Base-by-base conservation (phyloP, 495 filamentous ascomycete genomes). In the Xanthoparmelia taractica region DNA sequence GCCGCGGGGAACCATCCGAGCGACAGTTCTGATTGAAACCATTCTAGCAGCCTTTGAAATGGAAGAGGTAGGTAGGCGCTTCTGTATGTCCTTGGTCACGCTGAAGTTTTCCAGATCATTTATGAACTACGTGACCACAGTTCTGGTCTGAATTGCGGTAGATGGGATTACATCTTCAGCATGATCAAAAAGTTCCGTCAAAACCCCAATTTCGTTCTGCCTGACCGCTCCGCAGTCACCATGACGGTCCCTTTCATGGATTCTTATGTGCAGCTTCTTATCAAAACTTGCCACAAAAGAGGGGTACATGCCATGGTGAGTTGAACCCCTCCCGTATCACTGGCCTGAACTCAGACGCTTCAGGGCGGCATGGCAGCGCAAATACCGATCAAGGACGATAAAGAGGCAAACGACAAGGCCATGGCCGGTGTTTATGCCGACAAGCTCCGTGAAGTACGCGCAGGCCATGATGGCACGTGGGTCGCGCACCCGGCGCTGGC, bases 181-280 rank as follows among this genome's bases (percentile, higher is more conserved):
- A 90, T 94, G 72, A 99, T 99, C 82, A 99, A 99, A 83, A 96
- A 96, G 78, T 97, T 97, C 87, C 89, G 95, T 69, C 85, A 96
- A 67, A 92, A 96, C 80, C 79, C 89, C 65, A 85, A 86, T 73
- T 99, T 97, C 73, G 85, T 97, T 63, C 85, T 99, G 20, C 95
- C 94, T 13, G 95, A 99, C 71, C 90, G 94, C 55, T 85, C 85
- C 40, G 83, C 84, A 63, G 91, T 98, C 41, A 98, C 94, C 67
- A 98, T 98, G 94, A 97, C 92, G 33, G 90, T 96, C 0, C 94
- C 94, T 4, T 98, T 98, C 80, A 97, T 98, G 94, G 93, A 97
- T 68, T 82, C 94, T 58, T 97, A 98, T 71, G 90, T 97, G 67
- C 92, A 92, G 75, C 83, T 97, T 34, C 85, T 98, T 45, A 96